Percentiles rank a stretch among this genome's conserved stretches.
phyloP scores from a whole-genome alignment of 2,329 filamentous ascomycete genomes.

The Blastomyces percursus region DNA sequence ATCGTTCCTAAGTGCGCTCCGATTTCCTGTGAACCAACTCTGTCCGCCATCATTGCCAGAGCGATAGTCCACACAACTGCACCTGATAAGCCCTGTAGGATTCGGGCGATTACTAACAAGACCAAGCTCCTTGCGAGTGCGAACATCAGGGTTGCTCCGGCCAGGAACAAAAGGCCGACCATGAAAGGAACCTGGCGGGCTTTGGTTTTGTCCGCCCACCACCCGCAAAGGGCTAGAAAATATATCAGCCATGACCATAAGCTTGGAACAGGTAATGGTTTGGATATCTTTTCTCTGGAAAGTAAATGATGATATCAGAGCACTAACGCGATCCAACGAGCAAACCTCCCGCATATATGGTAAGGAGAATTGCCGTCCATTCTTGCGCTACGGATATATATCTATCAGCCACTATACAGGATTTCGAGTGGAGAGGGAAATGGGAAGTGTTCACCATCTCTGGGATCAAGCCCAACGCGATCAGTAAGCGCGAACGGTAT shows the following conservation, averaged over 20 bases:
- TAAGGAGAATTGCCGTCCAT: conserved; percentile 63
- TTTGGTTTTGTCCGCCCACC: conserved; percentile 43
- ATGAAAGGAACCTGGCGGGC: conserved; percentile 50
- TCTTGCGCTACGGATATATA: conserved; percentile 42
- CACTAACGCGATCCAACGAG: conserved; percentile 46
- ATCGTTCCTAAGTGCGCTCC: conserved; percentile 52
- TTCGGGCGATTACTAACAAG: conserved; percentile 41
- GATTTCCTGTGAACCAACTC: conserved; percentile 45
- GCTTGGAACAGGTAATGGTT: not conserved
- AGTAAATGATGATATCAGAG: not conserved
- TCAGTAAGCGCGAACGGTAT: conserved; percentile 6
- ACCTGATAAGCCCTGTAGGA: conserved; percentile 48
- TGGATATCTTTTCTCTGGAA: too few relatives aligned
- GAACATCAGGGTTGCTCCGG: conserved; percentile 46
- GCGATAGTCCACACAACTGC: conserved; percentile 52
- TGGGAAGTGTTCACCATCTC: not conserved
- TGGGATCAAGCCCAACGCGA: conserved; percentile 2
- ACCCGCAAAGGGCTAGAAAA: conserved; percentile 27
- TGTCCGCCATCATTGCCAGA: conserved; percentile 48
- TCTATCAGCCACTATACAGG: conserved; percentile 11
- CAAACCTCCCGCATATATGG: conserved; percentile 58
- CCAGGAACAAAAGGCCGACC: conserved; percentile 42
- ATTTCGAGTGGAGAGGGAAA: not conserved
- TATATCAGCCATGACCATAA: not conserved
- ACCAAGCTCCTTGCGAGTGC: conserved; percentile 41